phyloP scores from a whole-genome alignment of 2,329 filamentous ascomycete species.

The Fusarium circinatum region DNA sequence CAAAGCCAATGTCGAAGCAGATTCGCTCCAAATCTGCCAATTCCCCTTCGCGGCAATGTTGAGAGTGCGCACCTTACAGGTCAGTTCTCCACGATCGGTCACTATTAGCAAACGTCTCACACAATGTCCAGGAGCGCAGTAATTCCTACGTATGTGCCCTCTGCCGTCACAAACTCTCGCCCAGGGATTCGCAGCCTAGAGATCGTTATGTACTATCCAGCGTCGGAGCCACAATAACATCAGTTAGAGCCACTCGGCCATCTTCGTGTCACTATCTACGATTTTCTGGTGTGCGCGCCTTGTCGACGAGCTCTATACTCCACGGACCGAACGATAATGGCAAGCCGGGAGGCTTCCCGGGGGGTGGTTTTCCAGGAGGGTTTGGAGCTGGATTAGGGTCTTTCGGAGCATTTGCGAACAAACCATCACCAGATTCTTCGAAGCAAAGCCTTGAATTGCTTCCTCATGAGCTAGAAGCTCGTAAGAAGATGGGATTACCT shows the following conservation, averaged over 20 bases:
- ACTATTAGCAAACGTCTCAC: conserved; percentile 8
- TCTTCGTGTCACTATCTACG: not conserved
- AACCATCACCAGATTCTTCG: not conserved
- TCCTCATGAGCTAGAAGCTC: conserved; percentile 53
- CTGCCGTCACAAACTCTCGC: conserved; percentile 49
- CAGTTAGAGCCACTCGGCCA: not conserved
- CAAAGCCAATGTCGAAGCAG: conserved; percentile 37
- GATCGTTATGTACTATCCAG: conserved; percentile 24
- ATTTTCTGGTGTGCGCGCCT: conserved; percentile 30
- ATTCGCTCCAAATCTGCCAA: conserved; percentile 31
- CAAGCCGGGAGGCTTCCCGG: conserved; percentile 39
- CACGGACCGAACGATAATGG: conserved; percentile 32
- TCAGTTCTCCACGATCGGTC: conserved; percentile 34
- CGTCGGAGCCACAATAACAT: conserved; percentile 15
- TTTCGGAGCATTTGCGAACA: conserved; percentile 40
- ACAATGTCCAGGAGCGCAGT: conserved; percentile 47
- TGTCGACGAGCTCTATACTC: conserved; percentile 44
- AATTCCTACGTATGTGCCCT: conserved; percentile 55
- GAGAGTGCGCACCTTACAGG: conserved; percentile 55
- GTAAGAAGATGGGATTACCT: conserved; percentile 40
- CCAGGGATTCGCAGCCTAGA: conserved; percentile 25
- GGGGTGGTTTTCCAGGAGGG: conserved; percentile 32
- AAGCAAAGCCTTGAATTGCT: conserved; percentile 42
- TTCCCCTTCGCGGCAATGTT: conserved; percentile 52
- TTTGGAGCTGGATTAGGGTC: conserved; percentile 36